Percentiles rank a stretch among this genome's conserved stretches.
phyloP scores from a whole-genome alignment of 139 green algal genomes.

The Desmodesmus armatus region DNA sequence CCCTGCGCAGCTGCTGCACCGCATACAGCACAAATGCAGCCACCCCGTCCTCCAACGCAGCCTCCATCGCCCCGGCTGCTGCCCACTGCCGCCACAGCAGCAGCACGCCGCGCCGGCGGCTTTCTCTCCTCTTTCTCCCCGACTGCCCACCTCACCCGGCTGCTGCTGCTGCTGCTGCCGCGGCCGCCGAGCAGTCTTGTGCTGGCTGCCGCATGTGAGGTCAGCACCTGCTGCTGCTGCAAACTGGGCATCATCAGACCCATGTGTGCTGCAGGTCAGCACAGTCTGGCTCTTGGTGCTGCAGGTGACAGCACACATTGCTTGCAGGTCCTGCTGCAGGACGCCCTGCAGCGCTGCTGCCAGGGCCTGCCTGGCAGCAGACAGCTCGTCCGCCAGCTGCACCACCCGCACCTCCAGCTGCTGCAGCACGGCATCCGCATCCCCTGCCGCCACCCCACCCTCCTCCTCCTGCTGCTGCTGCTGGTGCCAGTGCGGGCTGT shows the following conservation, averaged over 20 bases:
- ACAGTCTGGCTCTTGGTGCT: neutral
- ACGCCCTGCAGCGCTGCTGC: conserved; percentile 14
- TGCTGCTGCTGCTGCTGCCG: conserved; percentile 1
- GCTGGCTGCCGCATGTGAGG: neutral
- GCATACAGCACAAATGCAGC: conserved; percentile 41
- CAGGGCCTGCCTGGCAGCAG: conserved; percentile 28
- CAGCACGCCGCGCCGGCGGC: no score
- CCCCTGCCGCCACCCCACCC: neutral
- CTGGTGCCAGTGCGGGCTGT: neutral
- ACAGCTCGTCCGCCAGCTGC: conserved; percentile 16
- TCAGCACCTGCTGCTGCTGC: conserved; percentile 21
- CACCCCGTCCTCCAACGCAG: conserved; percentile 35
- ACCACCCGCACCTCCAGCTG: conserved; percentile 1
- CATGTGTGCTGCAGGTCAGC: neutral
- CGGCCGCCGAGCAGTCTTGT: neutral
- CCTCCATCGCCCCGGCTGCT: neutral
- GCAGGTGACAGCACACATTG: neutral
- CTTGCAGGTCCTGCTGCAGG: neutral
- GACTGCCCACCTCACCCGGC: neutral
- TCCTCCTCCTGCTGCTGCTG: conserved; percentile 8
- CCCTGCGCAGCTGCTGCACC: conserved; percentile 33
- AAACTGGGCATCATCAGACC: neutral
- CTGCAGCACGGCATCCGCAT: conserved; percentile 16
- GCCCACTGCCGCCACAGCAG: neutral
- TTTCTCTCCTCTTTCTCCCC: neutral